Conservation (phyloP, 2,329 filamentous ascomycete genomes). For the Penicillium expansum region DNA sequence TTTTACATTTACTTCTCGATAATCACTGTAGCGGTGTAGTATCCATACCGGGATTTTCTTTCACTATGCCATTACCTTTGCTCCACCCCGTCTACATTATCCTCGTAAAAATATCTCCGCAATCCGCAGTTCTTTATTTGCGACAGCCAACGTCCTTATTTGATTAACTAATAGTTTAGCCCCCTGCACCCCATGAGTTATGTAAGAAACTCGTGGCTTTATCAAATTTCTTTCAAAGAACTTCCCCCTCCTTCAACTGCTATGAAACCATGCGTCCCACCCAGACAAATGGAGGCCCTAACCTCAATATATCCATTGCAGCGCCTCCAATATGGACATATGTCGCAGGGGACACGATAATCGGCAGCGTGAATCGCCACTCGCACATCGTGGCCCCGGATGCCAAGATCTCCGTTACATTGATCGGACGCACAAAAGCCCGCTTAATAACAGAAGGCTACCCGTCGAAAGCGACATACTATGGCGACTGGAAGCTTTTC, state of each 20-base stretch:
- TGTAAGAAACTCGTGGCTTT: not conserved
- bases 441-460: not conserved
- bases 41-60: not conserved
- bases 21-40: not conserved
- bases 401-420: constrained; percentile 1
- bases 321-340: constrained; percentile 17
- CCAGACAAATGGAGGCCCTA: not conserved
- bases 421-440: constrained; percentile 1
- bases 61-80: not conserved
- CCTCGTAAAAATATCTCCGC: not conserved
- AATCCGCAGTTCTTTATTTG: not conserved
- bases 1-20: not conserved
- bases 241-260: not conserved
- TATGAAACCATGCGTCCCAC: not conserved
- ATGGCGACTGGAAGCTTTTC: not conserved
- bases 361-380: constrained; percentile 15
- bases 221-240: not conserved
- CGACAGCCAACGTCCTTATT: too few relatives aligned
- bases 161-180: not conserved
- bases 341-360: constrained; percentile 16
- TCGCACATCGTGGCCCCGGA: constrained; percentile 11
- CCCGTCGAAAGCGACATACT: not conserved
- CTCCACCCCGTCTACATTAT: not conserved
- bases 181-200: not conserved
- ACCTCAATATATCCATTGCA: constrained; percentile 10